phyloP scores from a whole-genome alignment of 257 asterid species.

The Jaltomata sinuosa region DNA sequence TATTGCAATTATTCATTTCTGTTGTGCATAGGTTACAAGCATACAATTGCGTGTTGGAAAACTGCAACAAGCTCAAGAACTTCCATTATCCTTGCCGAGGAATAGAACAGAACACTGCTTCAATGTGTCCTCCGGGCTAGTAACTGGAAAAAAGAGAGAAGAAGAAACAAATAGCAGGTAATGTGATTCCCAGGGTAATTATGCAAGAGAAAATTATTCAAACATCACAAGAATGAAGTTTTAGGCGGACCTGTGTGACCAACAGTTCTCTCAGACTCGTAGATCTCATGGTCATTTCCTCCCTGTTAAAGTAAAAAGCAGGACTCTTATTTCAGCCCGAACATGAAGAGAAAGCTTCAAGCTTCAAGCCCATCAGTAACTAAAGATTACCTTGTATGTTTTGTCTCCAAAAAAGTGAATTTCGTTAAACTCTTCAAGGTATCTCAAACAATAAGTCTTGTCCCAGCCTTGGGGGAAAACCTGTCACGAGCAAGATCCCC shows the following conservation, averaged over 20 bases:
- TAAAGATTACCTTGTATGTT: constrained; percentile 69
- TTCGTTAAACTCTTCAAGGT: constrained; percentile 73
- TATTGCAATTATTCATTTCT: not conserved
- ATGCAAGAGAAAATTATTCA: not conserved
- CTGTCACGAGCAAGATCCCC: constrained; percentile 19
- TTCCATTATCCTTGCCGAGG: constrained; percentile 36
- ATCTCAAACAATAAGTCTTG: constrained; percentile 90
- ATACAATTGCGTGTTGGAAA: not conserved
- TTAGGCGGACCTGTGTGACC: constrained; percentile 80
- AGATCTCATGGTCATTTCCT: constrained; percentile 88
- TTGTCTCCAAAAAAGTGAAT: constrained; percentile 96
- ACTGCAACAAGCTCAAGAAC: constrained; percentile 7
- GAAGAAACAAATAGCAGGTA: not conserved
- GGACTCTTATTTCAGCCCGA: not conserved
- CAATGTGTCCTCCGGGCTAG: constrained; percentile 72
- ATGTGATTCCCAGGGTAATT: not conserved
- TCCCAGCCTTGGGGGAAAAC: constrained; percentile 98
- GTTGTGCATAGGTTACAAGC: not conserved
- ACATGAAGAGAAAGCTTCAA: not conserved
- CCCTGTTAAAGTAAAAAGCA: constrained; percentile 40
- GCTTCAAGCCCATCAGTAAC: not conserved
- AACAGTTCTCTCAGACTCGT: constrained; percentile 73
- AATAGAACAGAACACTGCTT: constrained; percentile 48
- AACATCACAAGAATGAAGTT: not conserved
- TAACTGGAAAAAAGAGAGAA: constrained; percentile 31